Conservation (phyloP, 2,329 filamentous ascomycete species). For the Huntiella omanensis region DNA sequence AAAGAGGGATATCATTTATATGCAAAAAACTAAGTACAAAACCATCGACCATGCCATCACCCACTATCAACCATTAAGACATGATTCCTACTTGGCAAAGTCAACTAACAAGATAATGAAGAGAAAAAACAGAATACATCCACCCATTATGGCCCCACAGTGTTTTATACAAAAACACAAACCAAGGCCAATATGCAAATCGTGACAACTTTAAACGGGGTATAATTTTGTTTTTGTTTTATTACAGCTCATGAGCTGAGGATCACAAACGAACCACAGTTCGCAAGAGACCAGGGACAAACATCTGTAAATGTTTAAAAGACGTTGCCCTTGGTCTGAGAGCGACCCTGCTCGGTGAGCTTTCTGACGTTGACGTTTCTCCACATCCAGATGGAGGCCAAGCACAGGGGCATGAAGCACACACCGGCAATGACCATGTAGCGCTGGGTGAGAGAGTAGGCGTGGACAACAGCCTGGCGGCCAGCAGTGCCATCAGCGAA, state of each 20-base stretch:
- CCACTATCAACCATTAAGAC: too few species aligned
- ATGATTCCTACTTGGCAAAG: too few species aligned
- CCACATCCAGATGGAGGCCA: slow-evolving; percentile 21
- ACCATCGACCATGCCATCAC: background rate
- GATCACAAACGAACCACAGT: background rate
- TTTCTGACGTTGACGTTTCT: slow-evolving; percentile 24
- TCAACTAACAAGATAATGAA: too few species aligned
- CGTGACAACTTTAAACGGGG: too few species aligned
- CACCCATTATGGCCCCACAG: too few species aligned
- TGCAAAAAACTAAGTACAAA: background rate
- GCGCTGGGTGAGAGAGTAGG: slow-evolving; percentile 28
- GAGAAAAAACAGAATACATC: too few species aligned
- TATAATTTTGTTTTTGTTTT: too few species aligned
- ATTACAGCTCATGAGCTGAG: background rate
- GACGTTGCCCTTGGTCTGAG: slow-evolving; percentile 18
- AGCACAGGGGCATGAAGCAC: slow-evolving; percentile 19
- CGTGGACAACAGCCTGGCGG: slow-evolving; percentile 35
- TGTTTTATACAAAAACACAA: too few species aligned
- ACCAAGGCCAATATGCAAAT: too few species aligned
- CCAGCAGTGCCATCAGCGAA: slow-evolving; percentile 29
- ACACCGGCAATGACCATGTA: slow-evolving; percentile 24
- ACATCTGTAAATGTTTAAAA: slow-evolving; percentile 14
- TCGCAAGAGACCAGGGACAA: background rate
- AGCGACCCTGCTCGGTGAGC: slow-evolving; percentile 15
- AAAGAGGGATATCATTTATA: slow-evolving; percentile 5